Evolutionary conservation across 2,329 filamentous ascomycete species (phyloP).

Genomic region (Juglanconis sp.): DNA sequence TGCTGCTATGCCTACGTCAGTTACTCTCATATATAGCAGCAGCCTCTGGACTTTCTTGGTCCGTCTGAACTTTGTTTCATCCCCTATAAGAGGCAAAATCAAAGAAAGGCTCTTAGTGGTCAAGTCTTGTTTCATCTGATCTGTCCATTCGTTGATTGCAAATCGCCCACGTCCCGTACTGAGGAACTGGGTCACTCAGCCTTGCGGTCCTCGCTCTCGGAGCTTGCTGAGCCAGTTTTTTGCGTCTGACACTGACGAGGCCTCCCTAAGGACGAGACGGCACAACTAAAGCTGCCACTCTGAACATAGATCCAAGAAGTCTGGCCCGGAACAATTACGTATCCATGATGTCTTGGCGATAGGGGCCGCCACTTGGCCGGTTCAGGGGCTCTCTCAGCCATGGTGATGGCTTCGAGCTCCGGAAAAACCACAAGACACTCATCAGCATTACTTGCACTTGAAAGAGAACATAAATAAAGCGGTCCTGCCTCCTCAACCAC

Average conservation of each 20-base stretch:
- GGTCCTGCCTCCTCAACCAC: neutral
- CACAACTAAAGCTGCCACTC: neutral
- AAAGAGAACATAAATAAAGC: neutral
- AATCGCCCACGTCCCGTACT: neutral
- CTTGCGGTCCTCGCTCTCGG: neutral
- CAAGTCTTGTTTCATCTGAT: neutral
- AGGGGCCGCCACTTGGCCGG: neutral
- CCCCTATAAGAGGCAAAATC: neutral
- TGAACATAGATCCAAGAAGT: too few species aligned
- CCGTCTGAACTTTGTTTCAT: neutral
- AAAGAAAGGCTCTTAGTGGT: neutral
- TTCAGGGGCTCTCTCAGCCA: neutral
- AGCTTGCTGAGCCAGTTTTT: neutral
- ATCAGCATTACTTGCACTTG: too few species aligned
- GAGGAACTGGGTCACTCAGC: neutral
- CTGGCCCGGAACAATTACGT: neutral
- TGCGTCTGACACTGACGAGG: neutral
- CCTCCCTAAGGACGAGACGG: neutral
- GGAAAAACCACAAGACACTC: neutral
- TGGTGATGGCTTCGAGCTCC: neutral
- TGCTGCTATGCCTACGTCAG: too few species aligned
- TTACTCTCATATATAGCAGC: too few species aligned
- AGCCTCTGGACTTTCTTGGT: too few species aligned
- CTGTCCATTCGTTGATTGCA: neutral
- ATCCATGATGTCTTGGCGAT: neutral